Percentiles rank a stretch among this genome's conserved stretches.
These are phyloP conservation scores for Xylaria flabelliformis DNA, from an alignment of 495 filamentous ascomycete genomes.

Conservation along the genomic window DNA sequence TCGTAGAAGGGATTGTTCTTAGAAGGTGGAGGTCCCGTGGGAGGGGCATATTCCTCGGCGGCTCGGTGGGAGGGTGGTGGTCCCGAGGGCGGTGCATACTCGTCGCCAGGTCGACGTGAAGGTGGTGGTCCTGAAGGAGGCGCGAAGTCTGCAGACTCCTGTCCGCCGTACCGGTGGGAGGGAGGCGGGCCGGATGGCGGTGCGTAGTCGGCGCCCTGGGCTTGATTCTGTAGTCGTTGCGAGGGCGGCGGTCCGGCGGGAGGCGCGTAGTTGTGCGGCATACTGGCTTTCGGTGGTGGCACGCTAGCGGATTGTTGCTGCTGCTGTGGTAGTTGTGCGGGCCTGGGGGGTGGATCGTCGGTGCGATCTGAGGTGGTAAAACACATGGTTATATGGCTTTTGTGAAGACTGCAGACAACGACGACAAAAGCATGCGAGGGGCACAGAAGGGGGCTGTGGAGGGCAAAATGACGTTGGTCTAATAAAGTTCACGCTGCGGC, in stretches of 20 bases:
- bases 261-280: constrained; percentile 26
- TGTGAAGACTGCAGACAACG: neutral
- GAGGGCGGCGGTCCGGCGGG: constrained; percentile 48
- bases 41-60: constrained; percentile 40
- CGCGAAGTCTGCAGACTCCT: constrained; percentile 30
- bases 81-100: constrained; percentile 45
- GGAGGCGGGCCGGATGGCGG: constrained; percentile 43
- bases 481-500: neutral
- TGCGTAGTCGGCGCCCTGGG: constrained; percentile 26
- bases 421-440: neutral
- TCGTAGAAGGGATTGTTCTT: constrained; percentile 33
- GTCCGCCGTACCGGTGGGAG: too few relatives aligned
- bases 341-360: constrained; percentile 39
- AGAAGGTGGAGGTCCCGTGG: constrained; percentile 47
- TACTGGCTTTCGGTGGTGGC: constrained; percentile 29
- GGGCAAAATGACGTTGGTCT: neutral
- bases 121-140: constrained; percentile 42
- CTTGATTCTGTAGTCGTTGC: constrained; percentile 8
- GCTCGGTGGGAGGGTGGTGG: constrained; percentile 23
- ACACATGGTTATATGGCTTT: constrained; percentile 45
- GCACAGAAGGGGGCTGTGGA: neutral
- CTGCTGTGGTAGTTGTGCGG: constrained; percentile 37
- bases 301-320: constrained; percentile 39
- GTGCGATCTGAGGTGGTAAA: constrained; percentile 50
- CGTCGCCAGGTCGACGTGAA: constrained; percentile 16